Evolutionary conservation across 2,329 filamentous ascomycete species (phyloP).

Genomic region (Nemania sp.): DNA sequence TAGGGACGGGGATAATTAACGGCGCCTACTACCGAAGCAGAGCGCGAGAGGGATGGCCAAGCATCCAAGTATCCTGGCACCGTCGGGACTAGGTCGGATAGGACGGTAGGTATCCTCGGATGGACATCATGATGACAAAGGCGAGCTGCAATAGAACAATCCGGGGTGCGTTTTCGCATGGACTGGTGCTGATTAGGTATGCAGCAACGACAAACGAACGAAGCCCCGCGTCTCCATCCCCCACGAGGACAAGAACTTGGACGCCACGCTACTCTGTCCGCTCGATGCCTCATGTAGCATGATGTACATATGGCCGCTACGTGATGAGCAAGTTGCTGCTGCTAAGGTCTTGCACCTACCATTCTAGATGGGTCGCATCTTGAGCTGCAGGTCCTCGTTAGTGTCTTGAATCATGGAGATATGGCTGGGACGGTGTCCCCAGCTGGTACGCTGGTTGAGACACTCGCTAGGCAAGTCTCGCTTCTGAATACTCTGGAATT

Average conservation of each 20-base stretch:
- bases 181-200: constrained; percentile 5
- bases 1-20: constrained; percentile 1
- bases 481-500: constrained; percentile 8
- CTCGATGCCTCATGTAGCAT: constrained; percentile 14
- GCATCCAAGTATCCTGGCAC: neutral
- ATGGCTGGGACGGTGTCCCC: constrained; percentile 20
- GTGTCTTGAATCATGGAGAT: constrained; percentile 15
- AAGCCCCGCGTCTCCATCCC: too few relatives aligned
- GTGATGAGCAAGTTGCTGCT: constrained; percentile 19
- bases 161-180: constrained; percentile 6
- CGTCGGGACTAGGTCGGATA: neutral
- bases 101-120: neutral
- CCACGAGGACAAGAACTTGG: constrained; percentile 1
- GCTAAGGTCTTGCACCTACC: constrained; percentile 16
- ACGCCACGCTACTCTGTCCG: constrained; percentile 10
- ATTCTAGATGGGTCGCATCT: constrained; percentile 14
- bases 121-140: constrained; percentile 4
- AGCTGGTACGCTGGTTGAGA: constrained; percentile 15
- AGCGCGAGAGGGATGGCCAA: neutral
- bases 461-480: constrained; percentile 20
- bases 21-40: neutral
- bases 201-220: too few relatives aligned
- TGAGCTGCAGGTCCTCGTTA: constrained; percentile 21
- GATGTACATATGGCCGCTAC: constrained; percentile 10
- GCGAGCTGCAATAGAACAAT: neutral